Percentiles rank a stretch among this genome's conserved stretches.
Evolutionary conservation across 2,329 filamentous ascomycete species (phyloP).

Genomic region (Rhynchosporium secalis): DNA sequence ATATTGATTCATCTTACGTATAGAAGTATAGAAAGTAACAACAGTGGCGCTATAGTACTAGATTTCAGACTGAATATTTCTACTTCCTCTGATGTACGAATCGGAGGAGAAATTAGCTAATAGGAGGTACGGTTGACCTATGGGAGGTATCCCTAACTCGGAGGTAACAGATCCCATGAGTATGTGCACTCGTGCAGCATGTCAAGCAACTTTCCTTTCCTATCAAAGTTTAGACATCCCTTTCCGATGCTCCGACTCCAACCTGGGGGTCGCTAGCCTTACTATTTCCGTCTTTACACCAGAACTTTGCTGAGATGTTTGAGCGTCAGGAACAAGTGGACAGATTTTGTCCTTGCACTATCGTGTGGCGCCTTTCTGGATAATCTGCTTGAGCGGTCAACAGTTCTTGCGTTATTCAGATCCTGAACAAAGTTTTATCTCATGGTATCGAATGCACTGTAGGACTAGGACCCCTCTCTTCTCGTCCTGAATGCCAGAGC

Average conservation of each 20-base stretch:
- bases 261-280: slow-evolving; percentile 1
- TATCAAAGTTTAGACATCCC: not conserved
- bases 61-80: no score
- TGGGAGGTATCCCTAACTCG: no score
- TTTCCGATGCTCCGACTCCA: slow-evolving; percentile 7
- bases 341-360: slow-evolving; percentile 6
- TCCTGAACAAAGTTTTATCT: slow-evolving; percentile 4
- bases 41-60: no score
- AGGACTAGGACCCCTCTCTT: not conserved
- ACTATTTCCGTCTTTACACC: slow-evolving; percentile 6
- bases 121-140: no score
- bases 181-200: slow-evolving; percentile 1
- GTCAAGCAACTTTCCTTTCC: not conserved
- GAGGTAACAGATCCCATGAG: slow-evolving; percentile 15
- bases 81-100: no score
- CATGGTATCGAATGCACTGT: slow-evolving; percentile 17
- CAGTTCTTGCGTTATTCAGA: slow-evolving; percentile 7
- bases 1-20: no score
- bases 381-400: slow-evolving; percentile 2
- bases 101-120: no score
- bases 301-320: not conserved
- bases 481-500: not conserved
- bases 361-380: slow-evolving; percentile 6
- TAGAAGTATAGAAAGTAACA: no score
- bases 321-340: not conserved